These are phyloP conservation scores for Phaeosphaeria sp. DNA, from an alignment of 2,329 filamentous ascomycete genomes.

Conservation along the genomic window DNA sequence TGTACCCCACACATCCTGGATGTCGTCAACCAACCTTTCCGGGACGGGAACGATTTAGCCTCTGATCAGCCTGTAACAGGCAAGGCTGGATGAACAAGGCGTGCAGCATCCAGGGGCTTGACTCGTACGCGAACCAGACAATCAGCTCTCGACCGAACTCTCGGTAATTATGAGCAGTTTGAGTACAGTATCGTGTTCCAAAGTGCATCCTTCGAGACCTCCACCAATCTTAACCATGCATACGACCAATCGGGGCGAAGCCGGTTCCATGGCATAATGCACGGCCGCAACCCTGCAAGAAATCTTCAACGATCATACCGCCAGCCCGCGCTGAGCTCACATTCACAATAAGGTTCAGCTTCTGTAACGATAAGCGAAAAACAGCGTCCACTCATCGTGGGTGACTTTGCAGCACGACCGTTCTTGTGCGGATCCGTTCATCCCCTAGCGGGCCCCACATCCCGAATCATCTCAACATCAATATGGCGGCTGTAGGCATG, in stretches of 20 bases:
- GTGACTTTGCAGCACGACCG: background rate
- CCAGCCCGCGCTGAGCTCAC: background rate
- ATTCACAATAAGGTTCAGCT: background rate
- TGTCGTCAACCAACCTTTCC: background rate
- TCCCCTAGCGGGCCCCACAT: background rate
- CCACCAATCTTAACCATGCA: background rate
- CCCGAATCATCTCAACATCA: background rate
- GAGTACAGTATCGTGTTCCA: background rate
- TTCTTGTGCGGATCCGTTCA: background rate
- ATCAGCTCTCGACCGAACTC: background rate
- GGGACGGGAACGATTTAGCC: constrained; percentile 1
- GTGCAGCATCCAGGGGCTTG: background rate
- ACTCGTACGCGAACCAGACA: background rate
- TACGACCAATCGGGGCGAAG: background rate
- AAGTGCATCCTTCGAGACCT: background rate
- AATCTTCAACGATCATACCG: background rate
- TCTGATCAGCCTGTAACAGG: background rate
- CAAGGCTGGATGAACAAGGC: background rate
- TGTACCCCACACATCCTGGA: background rate
- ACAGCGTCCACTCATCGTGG: background rate
- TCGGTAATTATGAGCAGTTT: background rate
- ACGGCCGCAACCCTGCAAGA: background rate
- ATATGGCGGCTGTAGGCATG: background rate
- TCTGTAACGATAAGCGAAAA: background rate
- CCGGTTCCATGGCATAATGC: background rate